Base-by-base conservation (phyloP, 257 asterid species). In the Solanum pinnatisectum region DNA sequence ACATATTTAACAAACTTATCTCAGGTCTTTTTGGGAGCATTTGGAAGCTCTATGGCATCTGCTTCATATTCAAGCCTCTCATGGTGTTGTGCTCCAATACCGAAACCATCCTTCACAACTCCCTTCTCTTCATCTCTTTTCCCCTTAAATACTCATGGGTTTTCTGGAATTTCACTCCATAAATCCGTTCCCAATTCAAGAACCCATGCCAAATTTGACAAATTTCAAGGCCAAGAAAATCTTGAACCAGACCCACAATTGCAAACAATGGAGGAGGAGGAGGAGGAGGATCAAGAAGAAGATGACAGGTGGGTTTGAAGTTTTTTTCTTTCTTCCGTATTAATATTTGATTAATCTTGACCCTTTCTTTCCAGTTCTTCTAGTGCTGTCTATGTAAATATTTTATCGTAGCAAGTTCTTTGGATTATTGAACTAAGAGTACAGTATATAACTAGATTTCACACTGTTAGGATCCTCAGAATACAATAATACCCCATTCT, bases 141-240 rank as follows among this genome's bases (percentile, higher is more conserved):
- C 52, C 89, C 85, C 83, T 85, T 88, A 32, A 71, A 37, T 60
- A n/a, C 84, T 87, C 70, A 68, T 39, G 81, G 87, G 81, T 70
- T 20, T 85, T 63, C 10, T 82, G 91, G 93, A 82, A 78, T 88
- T 86, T 87, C 91, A 68, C 89, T 89, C 16, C 87, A 84, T 84
- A 79, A 67, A 42, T 81, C 86, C 88, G 46, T 74, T 36, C 89
- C 89, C 77, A 83, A 4, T 87, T 88, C 95, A 70, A 92, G 85
- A 84, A 60, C 89, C 52, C 90, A 72, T 14, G 98, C 98, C 91
- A 96, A 95, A 91, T 96, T 95, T 49, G 98, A 95, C 35, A 91
- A 95, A 88, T 95, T 96, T 86, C 92, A 95, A 88, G 93, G 91
- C 85, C 93, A 87, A 84, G 98, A 93, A 56, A 78, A 63, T 88